These are phyloP conservation scores for Macrotyloma uniflorum DNA, from an alignment of 306 rosid genomes.

Conservation along the genomic window DNA sequence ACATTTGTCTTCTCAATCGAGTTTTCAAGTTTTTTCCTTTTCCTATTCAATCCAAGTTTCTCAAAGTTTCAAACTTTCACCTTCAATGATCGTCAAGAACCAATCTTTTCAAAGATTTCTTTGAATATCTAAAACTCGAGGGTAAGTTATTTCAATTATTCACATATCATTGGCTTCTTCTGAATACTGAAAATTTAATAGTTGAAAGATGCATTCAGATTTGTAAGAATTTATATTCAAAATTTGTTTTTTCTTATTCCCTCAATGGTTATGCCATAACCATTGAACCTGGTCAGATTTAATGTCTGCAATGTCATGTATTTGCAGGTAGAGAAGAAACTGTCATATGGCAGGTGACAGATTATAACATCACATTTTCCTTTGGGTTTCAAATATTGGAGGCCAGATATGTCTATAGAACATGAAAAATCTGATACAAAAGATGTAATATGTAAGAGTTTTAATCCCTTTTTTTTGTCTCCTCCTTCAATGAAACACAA, in stretches of 20 bases:
- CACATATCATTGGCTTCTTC: conserved; percentile 9
- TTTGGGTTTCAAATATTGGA: conserved; percentile 45
- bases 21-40: neutral
- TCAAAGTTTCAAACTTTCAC: conserved; percentile 18
- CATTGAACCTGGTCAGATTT: conserved; percentile 31
- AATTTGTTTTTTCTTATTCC: neutral
- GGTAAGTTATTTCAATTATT: conserved; percentile 17
- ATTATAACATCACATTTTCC: conserved; percentile 45
- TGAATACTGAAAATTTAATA: conserved; percentile 6
- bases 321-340: conserved; percentile 43
- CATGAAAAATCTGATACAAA: conserved; percentile 46
- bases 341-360: conserved; percentile 45
- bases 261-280: neutral
- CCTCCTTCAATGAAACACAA: neutral
- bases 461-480: neutral
- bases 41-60: conserved; percentile 3
- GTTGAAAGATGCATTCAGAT: neutral
- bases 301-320: neutral
- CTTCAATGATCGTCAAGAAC: conserved; percentile 6
- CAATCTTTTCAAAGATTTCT: conserved; percentile 27
- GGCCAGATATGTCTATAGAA: conserved; percentile 52
- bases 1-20: conserved; percentile 10
- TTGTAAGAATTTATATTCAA: conserved; percentile 41
- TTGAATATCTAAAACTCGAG: neutral
- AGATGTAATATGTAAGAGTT: conserved; percentile 53